Conservation (phyloP, 176 grass and related monocot species). For the Pharus latifolius region DNA sequence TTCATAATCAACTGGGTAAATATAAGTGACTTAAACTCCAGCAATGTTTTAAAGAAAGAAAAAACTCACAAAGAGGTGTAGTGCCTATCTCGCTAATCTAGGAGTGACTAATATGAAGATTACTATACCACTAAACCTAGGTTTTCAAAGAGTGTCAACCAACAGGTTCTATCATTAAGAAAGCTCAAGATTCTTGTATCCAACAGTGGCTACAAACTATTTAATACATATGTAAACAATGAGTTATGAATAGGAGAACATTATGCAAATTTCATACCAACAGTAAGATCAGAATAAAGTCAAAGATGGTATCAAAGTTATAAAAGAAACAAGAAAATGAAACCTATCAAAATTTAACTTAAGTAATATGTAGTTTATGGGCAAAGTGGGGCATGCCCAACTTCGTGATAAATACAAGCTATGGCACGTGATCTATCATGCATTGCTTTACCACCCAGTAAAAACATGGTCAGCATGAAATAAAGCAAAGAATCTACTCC, state of each 20-base stretch:
- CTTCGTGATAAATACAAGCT: not conserved
- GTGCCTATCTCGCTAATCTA: no score
- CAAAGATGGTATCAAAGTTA: no score
- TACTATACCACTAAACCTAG: not conserved
- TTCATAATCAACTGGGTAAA: no score
- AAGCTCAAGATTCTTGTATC: not conserved
- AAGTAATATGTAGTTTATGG: not conserved
- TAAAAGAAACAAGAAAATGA: not conserved
- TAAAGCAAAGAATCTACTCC: not conserved
- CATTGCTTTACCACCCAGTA: not conserved
- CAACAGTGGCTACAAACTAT: not conserved
- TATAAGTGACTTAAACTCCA: no score
- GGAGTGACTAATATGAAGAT: not conserved
- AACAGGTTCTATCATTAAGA: not conserved
- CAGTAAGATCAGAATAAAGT: no score
- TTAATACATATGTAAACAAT: not conserved
- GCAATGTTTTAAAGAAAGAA: no score
- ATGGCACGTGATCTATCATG: not conserved
- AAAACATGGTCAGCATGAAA: not conserved
- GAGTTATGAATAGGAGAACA: not conserved
- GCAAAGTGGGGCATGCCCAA: not conserved
- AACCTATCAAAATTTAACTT: not conserved
- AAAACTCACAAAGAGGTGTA: no score
- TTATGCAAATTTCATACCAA: not conserved
- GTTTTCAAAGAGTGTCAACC: not conserved